Evolutionary conservation across 2,329 filamentous ascomycete genomes (phyloP).

Genomic region (Exophiala sideris): DNA sequence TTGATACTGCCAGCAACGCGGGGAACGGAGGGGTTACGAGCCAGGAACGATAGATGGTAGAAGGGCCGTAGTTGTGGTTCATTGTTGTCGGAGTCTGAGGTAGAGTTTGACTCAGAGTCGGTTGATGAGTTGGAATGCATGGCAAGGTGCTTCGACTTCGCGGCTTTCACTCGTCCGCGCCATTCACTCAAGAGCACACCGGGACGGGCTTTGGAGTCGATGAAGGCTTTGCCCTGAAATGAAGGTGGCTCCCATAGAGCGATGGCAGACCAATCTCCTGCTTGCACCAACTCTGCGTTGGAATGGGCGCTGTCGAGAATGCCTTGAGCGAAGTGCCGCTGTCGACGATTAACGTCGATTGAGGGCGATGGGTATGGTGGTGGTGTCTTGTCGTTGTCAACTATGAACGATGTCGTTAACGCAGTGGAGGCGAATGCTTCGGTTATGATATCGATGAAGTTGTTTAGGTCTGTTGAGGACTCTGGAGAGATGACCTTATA

Average conservation of each 20-base stretch:
- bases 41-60: slow-evolving; percentile 27
- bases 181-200: slow-evolving; percentile 21
- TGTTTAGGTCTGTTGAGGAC: slow-evolving; percentile 11
- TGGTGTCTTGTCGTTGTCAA: slow-evolving; percentile 21
- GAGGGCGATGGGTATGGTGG: slow-evolving; percentile 22
- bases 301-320: slow-evolving; percentile 21
- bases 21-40: slow-evolving; percentile 16
- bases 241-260: slow-evolving; percentile 25
- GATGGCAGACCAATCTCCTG: slow-evolving; percentile 25
- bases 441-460: slow-evolving; percentile 24
- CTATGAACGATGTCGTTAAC: slow-evolving; percentile 24
- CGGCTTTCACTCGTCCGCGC: slow-evolving; percentile 15
- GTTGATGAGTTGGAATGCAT: slow-evolving; percentile 1
- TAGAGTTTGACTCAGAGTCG: background rate
- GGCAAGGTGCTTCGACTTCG: slow-evolving; percentile 21
- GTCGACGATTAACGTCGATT: slow-evolving; percentile 15
- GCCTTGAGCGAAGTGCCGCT: slow-evolving; percentile 20
- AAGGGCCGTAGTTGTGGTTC: slow-evolving; percentile 13
- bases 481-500: slow-evolving; percentile 11
- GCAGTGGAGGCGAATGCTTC: slow-evolving; percentile 17
- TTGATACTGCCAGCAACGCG: slow-evolving; percentile 22
- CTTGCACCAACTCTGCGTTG: slow-evolving; percentile 24
- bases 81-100: slow-evolving; percentile 2
- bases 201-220: slow-evolving; percentile 18
- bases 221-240: slow-evolving; percentile 21